A percentile compares a stretch with the other conserved stretches of the same genome.
phyloP scores from a whole-genome alignment of 768 basidiomycete species.

The Kwoniella dejecticola region DNA sequence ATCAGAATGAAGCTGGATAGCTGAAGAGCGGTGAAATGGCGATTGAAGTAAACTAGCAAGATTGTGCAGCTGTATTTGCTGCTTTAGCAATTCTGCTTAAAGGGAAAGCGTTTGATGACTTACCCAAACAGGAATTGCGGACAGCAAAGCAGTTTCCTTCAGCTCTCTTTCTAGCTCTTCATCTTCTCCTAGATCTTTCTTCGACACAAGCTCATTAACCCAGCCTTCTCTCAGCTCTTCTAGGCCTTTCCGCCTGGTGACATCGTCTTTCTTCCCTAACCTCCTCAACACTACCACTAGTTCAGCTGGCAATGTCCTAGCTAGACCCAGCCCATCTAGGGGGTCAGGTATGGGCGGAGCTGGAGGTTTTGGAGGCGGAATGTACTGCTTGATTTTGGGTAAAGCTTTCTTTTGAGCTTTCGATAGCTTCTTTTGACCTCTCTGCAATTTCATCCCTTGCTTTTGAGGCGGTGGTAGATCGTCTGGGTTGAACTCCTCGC shows the following conservation, averaged over 20 bases:
- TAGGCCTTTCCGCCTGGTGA: constrained; percentile 79
- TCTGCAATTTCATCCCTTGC: constrained; percentile 40
- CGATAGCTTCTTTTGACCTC: constrained; percentile 63
- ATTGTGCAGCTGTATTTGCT: constrained; percentile 70
- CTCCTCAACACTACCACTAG: constrained; percentile 77
- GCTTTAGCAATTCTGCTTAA: not conserved
- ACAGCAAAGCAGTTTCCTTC: constrained; percentile 57
- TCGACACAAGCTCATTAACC: constrained; percentile 61
- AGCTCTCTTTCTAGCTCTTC: constrained; percentile 59
- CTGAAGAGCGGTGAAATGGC: constrained; percentile 69
- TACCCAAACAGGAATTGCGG: constrained; percentile 82
- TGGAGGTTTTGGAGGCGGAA: constrained; percentile 70
- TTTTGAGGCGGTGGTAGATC: constrained; percentile 28
- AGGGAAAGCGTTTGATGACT: constrained; percentile 50
- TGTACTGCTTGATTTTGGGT: constrained; percentile 79
- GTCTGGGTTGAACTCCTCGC: constrained; percentile 34
- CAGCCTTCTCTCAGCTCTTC: constrained; percentile 76
- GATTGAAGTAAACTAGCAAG: constrained; percentile 78
- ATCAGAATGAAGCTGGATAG: constrained; percentile 67
- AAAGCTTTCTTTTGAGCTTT: constrained; percentile 62
- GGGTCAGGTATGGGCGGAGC: constrained; percentile 68
- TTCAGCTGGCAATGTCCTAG: constrained; percentile 72
- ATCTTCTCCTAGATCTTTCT: constrained; percentile 60
- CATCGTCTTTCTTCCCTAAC: constrained; percentile 83
- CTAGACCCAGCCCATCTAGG: constrained; percentile 78